These are phyloP conservation scores for Hanseniaspora meyeri DNA, from an alignment of 805 yeast species.

Conservation along the genomic window DNA sequence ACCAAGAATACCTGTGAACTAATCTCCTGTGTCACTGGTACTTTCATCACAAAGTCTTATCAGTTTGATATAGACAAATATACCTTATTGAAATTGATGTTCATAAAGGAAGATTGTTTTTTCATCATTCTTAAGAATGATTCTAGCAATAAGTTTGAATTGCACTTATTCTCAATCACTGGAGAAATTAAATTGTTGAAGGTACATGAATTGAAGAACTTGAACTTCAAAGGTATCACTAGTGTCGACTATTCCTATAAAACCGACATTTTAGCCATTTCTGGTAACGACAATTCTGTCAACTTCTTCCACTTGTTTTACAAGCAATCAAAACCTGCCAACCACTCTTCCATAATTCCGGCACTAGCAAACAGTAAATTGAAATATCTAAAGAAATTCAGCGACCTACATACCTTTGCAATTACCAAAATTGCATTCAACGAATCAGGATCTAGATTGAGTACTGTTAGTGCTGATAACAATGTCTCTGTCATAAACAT, in stretches of 20 bases:
- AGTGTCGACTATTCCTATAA: conserved; percentile 33
- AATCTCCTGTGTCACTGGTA: conserved; percentile 33
- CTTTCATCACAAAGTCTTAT: conserved; percentile 23
- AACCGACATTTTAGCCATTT: conserved; percentile 31
- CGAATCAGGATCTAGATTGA: conserved; percentile 52
- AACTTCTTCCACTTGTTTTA: conserved; percentile 37
- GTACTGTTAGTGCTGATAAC: conserved; percentile 67
- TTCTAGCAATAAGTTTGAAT: conserved; percentile 17
- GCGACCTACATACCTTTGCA: conserved; percentile 63
- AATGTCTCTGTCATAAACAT: conserved; percentile 51
- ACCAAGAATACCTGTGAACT: conserved; percentile 42
- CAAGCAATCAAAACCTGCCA: not conserved
- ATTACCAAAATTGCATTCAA: conserved; percentile 63
- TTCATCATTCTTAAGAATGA: conserved; percentile 22
- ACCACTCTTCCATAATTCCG: not conserved
- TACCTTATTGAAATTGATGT: conserved; percentile 28
- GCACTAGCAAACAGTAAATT: conserved; percentile 28
- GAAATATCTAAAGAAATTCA: conserved; percentile 37
- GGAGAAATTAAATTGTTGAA: conserved; percentile 26
- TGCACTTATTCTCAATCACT: conserved; percentile 10
- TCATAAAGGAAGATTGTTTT: conserved; percentile 27
- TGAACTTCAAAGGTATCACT: conserved; percentile 42
- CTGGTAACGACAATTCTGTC: conserved; percentile 51
- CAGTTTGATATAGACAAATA: conserved; percentile 28
- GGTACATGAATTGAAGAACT: conserved; percentile 31